A percentile compares a stretch with the other conserved stretches of the same genome.
Evolutionary conservation across 2,329 filamentous ascomycete genomes (phyloP).

Genomic region (Lachnellula willkommii): DNA sequence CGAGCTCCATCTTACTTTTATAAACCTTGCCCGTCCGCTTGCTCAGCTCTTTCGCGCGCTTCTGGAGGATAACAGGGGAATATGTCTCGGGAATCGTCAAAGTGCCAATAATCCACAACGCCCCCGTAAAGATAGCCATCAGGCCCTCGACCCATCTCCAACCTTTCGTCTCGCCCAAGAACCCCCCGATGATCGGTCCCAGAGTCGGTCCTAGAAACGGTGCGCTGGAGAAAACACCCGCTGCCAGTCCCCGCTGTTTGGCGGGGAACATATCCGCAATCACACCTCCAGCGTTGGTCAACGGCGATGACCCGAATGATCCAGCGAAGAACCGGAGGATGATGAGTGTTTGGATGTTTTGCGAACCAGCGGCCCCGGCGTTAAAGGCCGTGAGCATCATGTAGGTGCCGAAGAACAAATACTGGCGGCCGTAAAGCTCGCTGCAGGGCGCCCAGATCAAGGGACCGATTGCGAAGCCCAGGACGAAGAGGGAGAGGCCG

Average conservation of each 20-base stretch:
- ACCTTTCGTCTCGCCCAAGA: conserved; percentile 54
- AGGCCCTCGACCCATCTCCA: conserved; percentile 75
- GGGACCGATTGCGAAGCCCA: conserved; percentile 41
- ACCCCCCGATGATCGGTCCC: conserved; percentile 64
- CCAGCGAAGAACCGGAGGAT: conserved; percentile 65
- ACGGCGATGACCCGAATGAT: conserved; percentile 54
- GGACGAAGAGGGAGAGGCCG: conserved; percentile 41
- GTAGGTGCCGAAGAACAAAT: conserved; percentile 54
- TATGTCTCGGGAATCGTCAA: conserved; percentile 56
- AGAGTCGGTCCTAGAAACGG: conserved; percentile 61
- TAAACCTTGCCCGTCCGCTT: conserved; percentile 51
- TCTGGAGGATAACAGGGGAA: conserved; percentile 61
- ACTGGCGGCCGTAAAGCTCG: conserved; percentile 54
- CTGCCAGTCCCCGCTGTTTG: conserved; percentile 48
- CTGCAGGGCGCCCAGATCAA: conserved; percentile 35
- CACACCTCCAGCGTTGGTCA: conserved; percentile 58
- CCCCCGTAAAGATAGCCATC: conserved; percentile 62
- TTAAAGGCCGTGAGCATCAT: conserved; percentile 57
- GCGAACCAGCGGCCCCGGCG: conserved; percentile 50
- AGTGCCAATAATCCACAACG: conserved; percentile 50
- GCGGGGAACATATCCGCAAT: conserved; percentile 56
- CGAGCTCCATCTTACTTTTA: conserved; percentile 63
- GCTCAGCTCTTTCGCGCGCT: conserved; percentile 61
- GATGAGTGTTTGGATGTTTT: conserved; percentile 55
- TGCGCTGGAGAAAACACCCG: conserved; percentile 57